Percentiles rank a stretch among this genome's conserved stretches.
These are phyloP conservation scores for Nakaseomyces uthaithaninus DNA, from an alignment of 1,139 yeast genomes.

Conservation along the genomic window DNA sequence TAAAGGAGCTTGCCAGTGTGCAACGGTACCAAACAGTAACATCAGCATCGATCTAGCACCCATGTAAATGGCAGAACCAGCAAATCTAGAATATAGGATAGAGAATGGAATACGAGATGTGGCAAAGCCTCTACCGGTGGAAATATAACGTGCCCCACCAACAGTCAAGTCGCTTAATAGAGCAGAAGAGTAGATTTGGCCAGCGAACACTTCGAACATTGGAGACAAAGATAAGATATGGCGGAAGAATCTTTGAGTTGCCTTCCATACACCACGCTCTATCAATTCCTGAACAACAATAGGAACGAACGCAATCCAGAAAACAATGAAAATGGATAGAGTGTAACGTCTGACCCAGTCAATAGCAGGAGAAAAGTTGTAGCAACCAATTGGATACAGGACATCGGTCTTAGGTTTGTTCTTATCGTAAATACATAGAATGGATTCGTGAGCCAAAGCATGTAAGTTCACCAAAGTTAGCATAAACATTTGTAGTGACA, in stretches of 20 bases:
- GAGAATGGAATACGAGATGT: slow-evolving; percentile 98
- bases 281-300: slow-evolving; percentile 93
- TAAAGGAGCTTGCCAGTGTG: slow-evolving; percentile 96
- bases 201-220: slow-evolving; percentile 95
- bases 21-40: slow-evolving; percentile 82
- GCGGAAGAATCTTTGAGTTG: slow-evolving; percentile 81
- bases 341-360: slow-evolving; percentile 98
- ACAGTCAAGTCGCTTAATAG: slow-evolving; percentile 85
- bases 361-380: slow-evolving; percentile 80
- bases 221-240: slow-evolving; percentile 89
- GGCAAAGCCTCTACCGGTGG: slow-evolving; percentile 99
- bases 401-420: slow-evolving; percentile 82
- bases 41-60: slow-evolving; percentile 89
- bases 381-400: slow-evolving; percentile 85
- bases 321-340: slow-evolving; percentile 93
- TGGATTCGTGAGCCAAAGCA: slow-evolving; percentile 83
- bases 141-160: slow-evolving; percentile 99
- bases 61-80: slow-evolving; percentile 92
- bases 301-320: slow-evolving; percentile 95
- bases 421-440: slow-evolving; percentile 74
- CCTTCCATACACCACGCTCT: slow-evolving; percentile 97
- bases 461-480: slow-evolving; percentile 87
- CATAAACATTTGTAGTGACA: slow-evolving; percentile 89
- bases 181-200: slow-evolving; percentile 93
- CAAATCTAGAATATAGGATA: slow-evolving; percentile 90